phyloP scores from a whole-genome alignment of 306 rosid species.

The Trifolium fragiferum region DNA sequence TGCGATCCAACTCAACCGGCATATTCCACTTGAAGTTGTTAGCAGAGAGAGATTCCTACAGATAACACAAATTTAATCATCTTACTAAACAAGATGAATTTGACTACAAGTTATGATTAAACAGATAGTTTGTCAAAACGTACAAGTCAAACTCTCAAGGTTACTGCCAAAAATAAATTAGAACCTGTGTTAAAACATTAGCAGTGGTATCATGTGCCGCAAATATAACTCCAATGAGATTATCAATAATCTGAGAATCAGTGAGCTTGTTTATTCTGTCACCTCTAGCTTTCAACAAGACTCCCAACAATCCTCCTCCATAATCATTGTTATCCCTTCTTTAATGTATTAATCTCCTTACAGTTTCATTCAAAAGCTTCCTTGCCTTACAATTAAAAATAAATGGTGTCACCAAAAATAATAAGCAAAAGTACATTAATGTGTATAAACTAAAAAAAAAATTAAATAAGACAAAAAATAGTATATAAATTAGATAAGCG shows the following conservation, averaged over 20 bases:
- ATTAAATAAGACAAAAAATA: too few relatives aligned
- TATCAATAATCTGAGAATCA: neutral
- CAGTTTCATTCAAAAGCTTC: conserved; percentile 61
- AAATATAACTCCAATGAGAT: neutral
- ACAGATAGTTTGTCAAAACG: too few relatives aligned
- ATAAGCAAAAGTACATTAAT: neutral
- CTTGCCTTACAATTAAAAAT: conserved; percentile 66
- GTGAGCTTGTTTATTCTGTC: neutral
- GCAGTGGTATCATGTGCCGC: neutral
- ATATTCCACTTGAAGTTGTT: conserved; percentile 73
- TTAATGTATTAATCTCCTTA: neutral
- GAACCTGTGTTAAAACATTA: too few relatives aligned
- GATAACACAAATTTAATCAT: neutral
- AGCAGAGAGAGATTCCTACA: conserved; percentile 78
- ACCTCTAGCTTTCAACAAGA: neutral
- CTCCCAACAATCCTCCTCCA: neutral
- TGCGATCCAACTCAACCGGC: conserved; percentile 75
- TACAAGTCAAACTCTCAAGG: too few relatives aligned
- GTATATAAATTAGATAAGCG: neutral
- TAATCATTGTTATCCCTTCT: neutral
- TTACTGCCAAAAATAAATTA: too few relatives aligned
- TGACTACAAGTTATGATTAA: too few relatives aligned
- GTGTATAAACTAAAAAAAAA: too few relatives aligned
- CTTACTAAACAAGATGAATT: too few relatives aligned
- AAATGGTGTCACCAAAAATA: neutral